Evolutionary conservation across 2,329 filamentous ascomycete species (phyloP).

Genomic region (Fusarium sp.): DNA sequence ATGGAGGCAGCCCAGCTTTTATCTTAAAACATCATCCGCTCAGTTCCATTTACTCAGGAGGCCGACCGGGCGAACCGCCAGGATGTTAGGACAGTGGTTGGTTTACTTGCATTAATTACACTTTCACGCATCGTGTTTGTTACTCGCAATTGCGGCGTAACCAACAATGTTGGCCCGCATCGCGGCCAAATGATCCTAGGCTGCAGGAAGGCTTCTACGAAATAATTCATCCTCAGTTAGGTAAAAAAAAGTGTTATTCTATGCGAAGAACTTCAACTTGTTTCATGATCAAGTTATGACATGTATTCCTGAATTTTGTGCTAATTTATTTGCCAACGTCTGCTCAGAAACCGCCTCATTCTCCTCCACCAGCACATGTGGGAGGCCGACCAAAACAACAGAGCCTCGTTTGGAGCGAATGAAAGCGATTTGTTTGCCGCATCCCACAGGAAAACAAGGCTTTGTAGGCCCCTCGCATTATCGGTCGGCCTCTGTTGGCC

Average conservation of each 20-base stretch:
- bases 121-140: conserved; percentile 15
- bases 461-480: conserved; percentile 17
- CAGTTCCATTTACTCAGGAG: not conserved
- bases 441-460: not conserved
- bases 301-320: not conserved
- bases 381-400: conserved; percentile 42
- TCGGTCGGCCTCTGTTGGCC: conserved; percentile 4
- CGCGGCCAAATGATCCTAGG: not conserved
- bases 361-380: not conserved
- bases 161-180: conserved; percentile 7
- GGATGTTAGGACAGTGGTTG: not conserved
- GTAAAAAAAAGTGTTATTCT: no score
- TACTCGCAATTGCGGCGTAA: conserved; percentile 17
- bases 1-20: not conserved
- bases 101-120: conserved; percentile 32
- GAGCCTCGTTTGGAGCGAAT: conserved; percentile 38
- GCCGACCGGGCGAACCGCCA: not conserved
- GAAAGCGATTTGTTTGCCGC: not conserved
- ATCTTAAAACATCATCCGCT: conserved; percentile 7
- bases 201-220: not conserved
- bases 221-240: no score
- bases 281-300: not conserved
- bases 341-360: not conserved
- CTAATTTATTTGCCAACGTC: not conserved
- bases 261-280: no score